Base-by-base conservation (phyloP, 2,329 filamentous ascomycete species). In the Aspergillus floridensis region DNA sequence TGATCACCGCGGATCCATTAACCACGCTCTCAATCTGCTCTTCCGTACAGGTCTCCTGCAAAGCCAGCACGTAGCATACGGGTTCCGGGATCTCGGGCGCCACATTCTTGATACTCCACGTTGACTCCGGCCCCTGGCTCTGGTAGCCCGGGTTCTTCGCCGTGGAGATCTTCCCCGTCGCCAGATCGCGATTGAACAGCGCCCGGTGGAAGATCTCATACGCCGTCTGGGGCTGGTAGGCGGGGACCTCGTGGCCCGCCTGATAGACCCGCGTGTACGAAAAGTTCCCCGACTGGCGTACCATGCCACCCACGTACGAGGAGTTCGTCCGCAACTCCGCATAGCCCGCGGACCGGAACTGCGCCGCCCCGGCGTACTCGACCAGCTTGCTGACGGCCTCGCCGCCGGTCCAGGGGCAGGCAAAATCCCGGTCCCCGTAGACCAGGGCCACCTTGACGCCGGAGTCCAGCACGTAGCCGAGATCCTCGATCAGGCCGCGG, bases 381-480 rank as follows among this genome's bases (percentile, higher is more conserved):
- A 85, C 76, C 1, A 76, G 76, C 4, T 85, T 72, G 56, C 80
- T 82, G 7, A 80, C 78, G 5, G 74, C 70, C 65, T 86, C 83
- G 49, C 82, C 84, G 8, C 83, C 84, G 22, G 84, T 74, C 84
- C 84, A 86, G 63, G 84, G 83, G 66, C 81, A 83, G 2, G 79
- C 77, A 63, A 80, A 86, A 67, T 87, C 84, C 2, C 82, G 77
- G 66, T 87, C 85, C 2, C 84, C 84, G 65, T 86, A 85, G 44
- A 85, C 75, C 29, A 86, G 70, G 46, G 82, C 77, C 3, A 87
- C 83, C 61, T 84, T 84, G 55, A 86, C 77, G 8, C 83, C 83
- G 16, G 77, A 75, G 54, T 87, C 84, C 6, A 88, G 78, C 1
- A 88, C 74, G 59, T 82, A 83, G 0, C 65, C 70, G 3, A 77